Conservation (phyloP, 345 rosid species). For the Salix arbutifolia region DNA sequence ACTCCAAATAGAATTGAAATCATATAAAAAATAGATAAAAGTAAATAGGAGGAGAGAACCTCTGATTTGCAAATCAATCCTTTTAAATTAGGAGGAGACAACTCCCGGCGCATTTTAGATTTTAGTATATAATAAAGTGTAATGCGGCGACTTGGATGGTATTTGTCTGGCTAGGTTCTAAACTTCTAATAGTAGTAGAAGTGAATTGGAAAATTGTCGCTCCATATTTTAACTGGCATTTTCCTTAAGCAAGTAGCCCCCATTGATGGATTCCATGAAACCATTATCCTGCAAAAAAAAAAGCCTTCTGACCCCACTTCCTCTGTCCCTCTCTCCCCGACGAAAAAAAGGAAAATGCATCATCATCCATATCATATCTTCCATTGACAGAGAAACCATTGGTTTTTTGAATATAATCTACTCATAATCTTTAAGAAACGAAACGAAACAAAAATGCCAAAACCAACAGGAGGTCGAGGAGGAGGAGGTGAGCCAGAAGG, state of each 20-base stretch:
- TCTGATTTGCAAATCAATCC: no score
- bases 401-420: neutral
- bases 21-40: no score
- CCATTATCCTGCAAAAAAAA: constrained; percentile 5
- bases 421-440: neutral
- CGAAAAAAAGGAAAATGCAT: neutral
- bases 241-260: neutral
- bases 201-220: neutral
- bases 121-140: no score
- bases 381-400: neutral
- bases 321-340: constrained; percentile 5
- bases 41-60: neutral
- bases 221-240: neutral
- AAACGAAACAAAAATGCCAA: constrained; percentile 39
- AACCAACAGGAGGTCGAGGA: constrained; percentile 11
- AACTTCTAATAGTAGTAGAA: neutral
- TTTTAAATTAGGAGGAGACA: neutral
- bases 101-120: no score
- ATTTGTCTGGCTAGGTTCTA: neutral
- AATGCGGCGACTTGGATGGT: neutral
- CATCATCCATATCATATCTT: constrained; percentile 4
- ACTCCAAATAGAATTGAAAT: no score
- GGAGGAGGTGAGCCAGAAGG: neutral
- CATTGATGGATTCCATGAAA: constrained; percentile 32
- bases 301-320: neutral